A percentile compares a stretch with the other conserved stretches of the same genome.
These are phyloP conservation scores for Fusarium metavorans DNA, from an alignment of 2,329 filamentous ascomycete genomes.

Conservation along the genomic window DNA sequence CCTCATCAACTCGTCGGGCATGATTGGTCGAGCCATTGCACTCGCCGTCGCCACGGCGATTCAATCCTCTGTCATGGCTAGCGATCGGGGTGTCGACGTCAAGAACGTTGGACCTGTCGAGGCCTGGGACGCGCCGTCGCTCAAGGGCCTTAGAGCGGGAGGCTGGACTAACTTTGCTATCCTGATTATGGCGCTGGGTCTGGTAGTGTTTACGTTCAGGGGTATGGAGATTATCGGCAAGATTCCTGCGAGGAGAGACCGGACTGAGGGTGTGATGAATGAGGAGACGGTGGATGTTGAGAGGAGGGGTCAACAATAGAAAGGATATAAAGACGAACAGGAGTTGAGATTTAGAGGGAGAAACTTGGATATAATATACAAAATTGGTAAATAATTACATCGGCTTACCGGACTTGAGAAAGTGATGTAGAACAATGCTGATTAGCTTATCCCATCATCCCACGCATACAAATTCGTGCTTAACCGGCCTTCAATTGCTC, in stretches of 20 bases:
- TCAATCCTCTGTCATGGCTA: constrained; percentile 71
- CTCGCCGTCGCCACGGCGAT: constrained; percentile 74
- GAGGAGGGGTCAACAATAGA: constrained; percentile 10
- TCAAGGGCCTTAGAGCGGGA: constrained; percentile 62
- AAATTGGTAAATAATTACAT: not conserved
- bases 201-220: constrained; percentile 63
- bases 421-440: not conserved
- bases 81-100: constrained; percentile 57
- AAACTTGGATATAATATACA: not conserved
- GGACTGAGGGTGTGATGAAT: constrained; percentile 40
- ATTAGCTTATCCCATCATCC: not conserved
- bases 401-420: not conserved
- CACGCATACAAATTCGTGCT: not conserved
- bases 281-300: constrained; percentile 33
- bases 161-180: constrained; percentile 66
- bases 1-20: constrained; percentile 74
- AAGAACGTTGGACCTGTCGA: constrained; percentile 57
- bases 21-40: constrained; percentile 74
- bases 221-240: constrained; percentile 66
- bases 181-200: constrained; percentile 54
- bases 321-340: not conserved
- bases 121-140: constrained; percentile 59
- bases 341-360: not conserved
- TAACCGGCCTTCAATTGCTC: constrained; percentile 3
- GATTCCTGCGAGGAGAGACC: constrained; percentile 34